Evolutionary conservation across 441 rosid genomes (phyloP).

Genomic region (Sinapis alba): DNA sequence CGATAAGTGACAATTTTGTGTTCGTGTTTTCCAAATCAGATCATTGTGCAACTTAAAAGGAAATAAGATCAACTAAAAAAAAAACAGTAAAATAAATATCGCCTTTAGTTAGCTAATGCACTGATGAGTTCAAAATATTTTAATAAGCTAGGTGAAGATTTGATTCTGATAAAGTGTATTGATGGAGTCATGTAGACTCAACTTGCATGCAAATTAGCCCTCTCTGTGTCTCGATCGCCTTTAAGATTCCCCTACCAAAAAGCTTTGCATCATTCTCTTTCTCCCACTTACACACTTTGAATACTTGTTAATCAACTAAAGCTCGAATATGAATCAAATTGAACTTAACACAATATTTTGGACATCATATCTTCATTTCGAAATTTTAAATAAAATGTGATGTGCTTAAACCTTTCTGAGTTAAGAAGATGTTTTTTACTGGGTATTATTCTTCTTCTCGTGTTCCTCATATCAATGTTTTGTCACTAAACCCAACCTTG

Average conservation of each 20-base stretch:
- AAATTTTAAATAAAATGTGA: not conserved
- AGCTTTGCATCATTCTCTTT: not conserved
- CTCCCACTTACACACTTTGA: not conserved
- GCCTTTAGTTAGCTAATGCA: constrained; percentile 17
- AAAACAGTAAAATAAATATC: not conserved
- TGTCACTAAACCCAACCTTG: not conserved
- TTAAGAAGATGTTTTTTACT: not conserved
- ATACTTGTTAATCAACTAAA: constrained; percentile 10
- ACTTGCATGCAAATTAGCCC: constrained; percentile 3
- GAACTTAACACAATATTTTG: not conserved
- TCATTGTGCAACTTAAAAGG: not conserved
- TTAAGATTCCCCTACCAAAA: not conserved
- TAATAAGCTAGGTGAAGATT: constrained; percentile 16
- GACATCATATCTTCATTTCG: not conserved
- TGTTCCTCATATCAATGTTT: not conserved
- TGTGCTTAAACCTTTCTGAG: not conserved
- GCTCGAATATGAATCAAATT: constrained; percentile 1
- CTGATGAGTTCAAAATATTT: not conserved
- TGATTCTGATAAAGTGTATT: constrained; percentile 17
- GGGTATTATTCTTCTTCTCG: not conserved
- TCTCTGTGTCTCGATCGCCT: constrained; percentile 4
- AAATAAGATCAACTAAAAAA: not conserved
- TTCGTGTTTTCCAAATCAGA: constrained; percentile 5
- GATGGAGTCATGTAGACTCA: constrained; percentile 25
- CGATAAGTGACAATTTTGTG: not conserved